phyloP scores from a whole-genome alignment of 2,329 filamentous ascomycete species.

The Botryotinia narcissicola region DNA sequence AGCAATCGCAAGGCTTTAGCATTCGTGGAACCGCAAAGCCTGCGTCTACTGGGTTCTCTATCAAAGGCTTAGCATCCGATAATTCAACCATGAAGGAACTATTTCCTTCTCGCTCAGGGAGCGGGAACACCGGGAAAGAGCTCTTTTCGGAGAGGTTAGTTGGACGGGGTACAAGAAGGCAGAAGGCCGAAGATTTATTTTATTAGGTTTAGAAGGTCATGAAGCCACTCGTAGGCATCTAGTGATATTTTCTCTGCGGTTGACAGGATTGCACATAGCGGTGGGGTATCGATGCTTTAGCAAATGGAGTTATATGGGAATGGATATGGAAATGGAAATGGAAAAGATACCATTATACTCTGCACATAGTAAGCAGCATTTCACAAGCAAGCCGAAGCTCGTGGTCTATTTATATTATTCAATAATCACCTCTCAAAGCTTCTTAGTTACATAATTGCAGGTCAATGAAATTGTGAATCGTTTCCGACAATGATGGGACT shows the following conservation, averaged over 20 bases:
- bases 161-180: constrained; percentile 57
- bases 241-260: not conserved
- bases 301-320: constrained; percentile 13
- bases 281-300: not conserved
- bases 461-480: not conserved
- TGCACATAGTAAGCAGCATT: constrained; percentile 5
- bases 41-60: constrained; percentile 53
- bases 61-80: constrained; percentile 64
- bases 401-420: constrained; percentile 6
- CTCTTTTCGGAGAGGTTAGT: constrained; percentile 62
- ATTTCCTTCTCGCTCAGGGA: constrained; percentile 61
- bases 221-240: not conserved
- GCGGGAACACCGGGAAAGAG: constrained; percentile 64
- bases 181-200: constrained; percentile 72
- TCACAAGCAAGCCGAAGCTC: not conserved
- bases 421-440: not conserved
- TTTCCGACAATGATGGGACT: not conserved
- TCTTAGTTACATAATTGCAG: not conserved
- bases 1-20: constrained; percentile 45
- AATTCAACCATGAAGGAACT: constrained; percentile 58
- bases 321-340: not conserved
- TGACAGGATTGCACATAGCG: not conserved
- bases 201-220: constrained; percentile 44
- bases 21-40: constrained; percentile 58
- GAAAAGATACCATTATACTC: constrained; percentile 15